A percentile compares a stretch with the other conserved stretches of the same genome.
These are phyloP conservation scores for Alternaria arborescens DNA, from an alignment of 2,329 filamentous ascomycete genomes.

Conservation along the genomic window DNA sequence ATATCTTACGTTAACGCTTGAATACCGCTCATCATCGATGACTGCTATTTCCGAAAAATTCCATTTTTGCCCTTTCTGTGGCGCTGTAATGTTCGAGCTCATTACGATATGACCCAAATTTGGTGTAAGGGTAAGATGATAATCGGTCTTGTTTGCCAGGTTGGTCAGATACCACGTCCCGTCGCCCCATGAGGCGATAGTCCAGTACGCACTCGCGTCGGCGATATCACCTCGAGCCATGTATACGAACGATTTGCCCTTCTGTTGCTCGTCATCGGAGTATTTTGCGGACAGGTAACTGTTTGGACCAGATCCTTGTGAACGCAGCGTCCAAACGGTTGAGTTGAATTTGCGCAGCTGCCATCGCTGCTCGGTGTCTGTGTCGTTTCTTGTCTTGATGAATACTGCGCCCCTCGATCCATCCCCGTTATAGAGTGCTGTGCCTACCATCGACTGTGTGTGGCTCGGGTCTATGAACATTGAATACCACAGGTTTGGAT, in stretches of 20 bases:
- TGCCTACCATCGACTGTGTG: conserved; percentile 18
- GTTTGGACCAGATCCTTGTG: conserved; percentile 19
- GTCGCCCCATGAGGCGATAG: conserved; percentile 30
- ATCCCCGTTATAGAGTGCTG: conserved; percentile 17
- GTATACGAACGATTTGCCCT: conserved; percentile 16
- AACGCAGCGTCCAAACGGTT: conserved; percentile 26
- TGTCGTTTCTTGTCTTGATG: conserved; percentile 16
- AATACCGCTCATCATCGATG: conserved; percentile 19
- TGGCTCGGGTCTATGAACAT: conserved; percentile 11
- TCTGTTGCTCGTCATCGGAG: conserved; percentile 15
- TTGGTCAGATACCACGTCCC: conserved; percentile 32
- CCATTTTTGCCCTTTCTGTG: not conserved
- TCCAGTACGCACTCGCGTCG: conserved; percentile 34
- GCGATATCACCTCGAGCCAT: conserved; percentile 30
- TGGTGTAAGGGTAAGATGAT: conserved; percentile 15
- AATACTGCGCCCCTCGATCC: conserved; percentile 22
- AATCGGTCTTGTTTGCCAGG: conserved; percentile 29
- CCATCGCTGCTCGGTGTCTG: conserved; percentile 21
- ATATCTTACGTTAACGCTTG: conserved; percentile 22
- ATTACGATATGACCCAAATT: conserved; percentile 7
- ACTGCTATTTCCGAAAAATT: not conserved
- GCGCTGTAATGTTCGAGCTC: conserved; percentile 25
- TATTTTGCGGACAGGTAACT: conserved; percentile 26
- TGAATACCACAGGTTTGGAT: conserved; percentile 35
- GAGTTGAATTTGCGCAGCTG: conserved; percentile 30